Conservation (phyloP, 176 grass and related monocot species). For the Avena sativa region DNA sequence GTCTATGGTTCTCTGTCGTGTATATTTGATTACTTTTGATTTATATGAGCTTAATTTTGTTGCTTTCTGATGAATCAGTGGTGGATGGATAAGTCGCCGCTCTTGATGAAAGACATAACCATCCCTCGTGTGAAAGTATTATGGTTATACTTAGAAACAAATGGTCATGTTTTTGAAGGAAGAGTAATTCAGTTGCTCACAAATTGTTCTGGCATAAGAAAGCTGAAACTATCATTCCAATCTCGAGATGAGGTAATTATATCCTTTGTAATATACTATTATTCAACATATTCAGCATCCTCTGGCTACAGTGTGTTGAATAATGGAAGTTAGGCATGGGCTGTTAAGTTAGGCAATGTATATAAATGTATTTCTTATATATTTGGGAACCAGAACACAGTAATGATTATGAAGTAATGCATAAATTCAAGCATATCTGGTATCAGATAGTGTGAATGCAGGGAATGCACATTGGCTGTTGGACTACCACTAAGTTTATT, state of each 20-base stretch:
- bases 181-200: not conserved
- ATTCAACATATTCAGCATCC: not conserved
- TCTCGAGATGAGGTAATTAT: not conserved
- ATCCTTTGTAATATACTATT: not conserved
- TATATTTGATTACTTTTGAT: constrained; percentile 11
- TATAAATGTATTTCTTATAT: not conserved
- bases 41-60: not conserved
- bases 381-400: not conserved
- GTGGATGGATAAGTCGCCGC: not conserved
- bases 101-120: not conserved
- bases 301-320: not conserved
- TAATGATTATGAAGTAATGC: not conserved
- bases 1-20: not conserved
- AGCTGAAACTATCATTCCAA: not conserved
- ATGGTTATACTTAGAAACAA: not conserved
- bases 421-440: not conserved
- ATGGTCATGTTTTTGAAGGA: not conserved
- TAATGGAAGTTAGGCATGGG: not conserved
- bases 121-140: not conserved
- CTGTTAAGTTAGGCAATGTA: not conserved
- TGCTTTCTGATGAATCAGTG: not conserved
- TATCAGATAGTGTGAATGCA: not conserved
- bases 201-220: not conserved
- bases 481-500: not conserved
- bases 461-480: not conserved